phyloP scores from a whole-genome alignment of 305 asterid genomes.

The Fraxinus latifolia region DNA sequence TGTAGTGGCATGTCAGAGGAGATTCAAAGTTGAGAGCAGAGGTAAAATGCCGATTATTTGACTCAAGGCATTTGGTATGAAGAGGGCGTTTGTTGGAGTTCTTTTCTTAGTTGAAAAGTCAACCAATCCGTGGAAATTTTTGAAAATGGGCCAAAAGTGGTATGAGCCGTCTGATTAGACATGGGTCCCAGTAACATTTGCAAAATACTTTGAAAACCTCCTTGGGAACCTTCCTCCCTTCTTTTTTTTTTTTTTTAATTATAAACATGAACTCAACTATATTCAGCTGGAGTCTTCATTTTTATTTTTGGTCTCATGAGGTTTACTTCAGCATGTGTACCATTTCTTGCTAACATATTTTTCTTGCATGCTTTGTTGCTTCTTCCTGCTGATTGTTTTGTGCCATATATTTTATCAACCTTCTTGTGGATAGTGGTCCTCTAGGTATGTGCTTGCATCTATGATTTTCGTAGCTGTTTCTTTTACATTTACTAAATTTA shows the following conservation, averaged over 20 bases:
- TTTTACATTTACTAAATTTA: constrained; percentile 19
- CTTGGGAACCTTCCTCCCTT: neutral
- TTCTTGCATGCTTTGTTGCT: neutral
- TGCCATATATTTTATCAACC: constrained; percentile 11
- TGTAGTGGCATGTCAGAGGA: neutral
- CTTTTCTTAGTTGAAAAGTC: neutral
- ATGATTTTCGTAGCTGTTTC: constrained; percentile 10
- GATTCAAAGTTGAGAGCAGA: neutral
- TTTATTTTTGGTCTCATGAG: neutral
- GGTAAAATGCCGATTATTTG: neutral
- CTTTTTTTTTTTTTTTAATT: neutral
- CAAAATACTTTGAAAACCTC: neutral
- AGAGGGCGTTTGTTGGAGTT: neutral
- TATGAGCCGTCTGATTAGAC: neutral
- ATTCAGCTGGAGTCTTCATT: neutral
- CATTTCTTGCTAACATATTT: neutral
- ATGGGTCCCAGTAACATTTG: neutral
- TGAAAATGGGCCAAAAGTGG: neutral
- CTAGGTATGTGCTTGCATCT: constrained; percentile 11
- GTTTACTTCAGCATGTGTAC: neutral
- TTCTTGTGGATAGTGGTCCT: neutral
- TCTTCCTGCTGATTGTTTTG: constrained; percentile 11
- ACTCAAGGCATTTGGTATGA: neutral
- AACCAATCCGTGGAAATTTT: neutral
- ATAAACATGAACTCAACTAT: neutral